Percentiles rank a stretch among this genome's conserved stretches.
phyloP scores from a whole-genome alignment of 148 eudicot genomes.

The Fagopyrum homotropicum region DNA sequence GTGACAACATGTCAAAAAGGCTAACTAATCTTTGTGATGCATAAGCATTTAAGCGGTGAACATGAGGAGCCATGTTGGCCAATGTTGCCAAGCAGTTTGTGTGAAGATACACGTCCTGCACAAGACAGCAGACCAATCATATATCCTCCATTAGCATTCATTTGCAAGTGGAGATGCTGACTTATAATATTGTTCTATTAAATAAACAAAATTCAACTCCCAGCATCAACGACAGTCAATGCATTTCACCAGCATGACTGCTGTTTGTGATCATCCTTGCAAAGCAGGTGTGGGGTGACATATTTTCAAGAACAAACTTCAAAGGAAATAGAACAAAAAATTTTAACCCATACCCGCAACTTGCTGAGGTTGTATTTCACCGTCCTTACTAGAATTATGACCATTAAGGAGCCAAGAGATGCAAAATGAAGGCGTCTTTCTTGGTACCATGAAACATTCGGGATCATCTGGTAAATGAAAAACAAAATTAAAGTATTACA shows the following conservation, averaged over 20 bases:
- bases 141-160: not conserved
- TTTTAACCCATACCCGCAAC: constrained; percentile 54
- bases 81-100: constrained; percentile 89
- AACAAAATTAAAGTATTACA: constrained; percentile 4
- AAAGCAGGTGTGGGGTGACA: not conserved
- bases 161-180: not conserved
- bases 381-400: constrained; percentile 77
- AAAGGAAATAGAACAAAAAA: not conserved
- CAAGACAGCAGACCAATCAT: not conserved
- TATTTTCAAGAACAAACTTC: not conserved
- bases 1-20: constrained; percentile 86
- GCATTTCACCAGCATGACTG: not conserved
- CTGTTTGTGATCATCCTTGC: not conserved
- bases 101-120: constrained; percentile 96
- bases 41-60: constrained; percentile 77
- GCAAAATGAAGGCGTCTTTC: constrained; percentile 77
- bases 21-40: constrained; percentile 92
- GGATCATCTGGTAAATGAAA: constrained; percentile 50
- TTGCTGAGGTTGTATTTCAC: constrained; percentile 87
- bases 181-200: not conserved
- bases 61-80: constrained; percentile 99
- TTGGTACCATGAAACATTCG: constrained; percentile 87
- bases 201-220: not conserved
- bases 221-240: not conserved
- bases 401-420: constrained; percentile 91